phyloP scores from a whole-genome alignment of 345 rosid genomes.

The Aquilaria yunnanensis region DNA sequence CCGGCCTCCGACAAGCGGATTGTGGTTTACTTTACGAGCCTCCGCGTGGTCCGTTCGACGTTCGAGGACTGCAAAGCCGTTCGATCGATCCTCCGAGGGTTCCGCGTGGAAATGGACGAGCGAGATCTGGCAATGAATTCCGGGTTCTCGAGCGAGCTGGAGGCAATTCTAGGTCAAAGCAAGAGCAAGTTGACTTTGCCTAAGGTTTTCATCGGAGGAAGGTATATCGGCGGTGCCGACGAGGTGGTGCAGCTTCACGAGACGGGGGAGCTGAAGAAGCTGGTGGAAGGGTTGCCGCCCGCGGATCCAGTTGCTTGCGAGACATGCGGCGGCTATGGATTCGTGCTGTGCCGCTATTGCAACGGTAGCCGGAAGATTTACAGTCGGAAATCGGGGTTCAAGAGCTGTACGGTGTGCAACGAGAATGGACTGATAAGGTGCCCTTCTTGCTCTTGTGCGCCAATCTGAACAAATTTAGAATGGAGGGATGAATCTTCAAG shows the following conservation, averaged over 20 bases:
- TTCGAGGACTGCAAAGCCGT: conserved; percentile 69
- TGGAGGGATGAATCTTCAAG: too few species aligned
- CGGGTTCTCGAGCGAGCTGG: conserved; percentile 48
- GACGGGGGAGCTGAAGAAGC: conserved; percentile 80
- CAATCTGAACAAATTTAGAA: conserved; percentile 6
- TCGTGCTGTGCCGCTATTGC: conserved; percentile 57
- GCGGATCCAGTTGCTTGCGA: conserved; percentile 46
- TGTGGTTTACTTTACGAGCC: conserved; percentile 78
- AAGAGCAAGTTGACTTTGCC: conserved; percentile 45
- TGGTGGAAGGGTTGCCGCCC: conserved; percentile 51
- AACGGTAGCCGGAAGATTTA: conserved; percentile 82
- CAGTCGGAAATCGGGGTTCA: conserved; percentile 57
- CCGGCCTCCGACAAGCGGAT: conserved; percentile 55
- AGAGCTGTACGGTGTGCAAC: conserved; percentile 59
- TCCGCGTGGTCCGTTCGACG: conserved; percentile 74
- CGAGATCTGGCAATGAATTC: conserved; percentile 89
- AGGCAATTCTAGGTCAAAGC: conserved; percentile 22
- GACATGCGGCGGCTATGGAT: conserved; percentile 61
- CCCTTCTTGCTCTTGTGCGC: conserved; percentile 57
- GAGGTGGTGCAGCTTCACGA: conserved; percentile 74
- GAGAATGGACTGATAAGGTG: conserved; percentile 93
- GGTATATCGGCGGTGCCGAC: conserved; percentile 83
- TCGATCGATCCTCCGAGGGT: conserved; percentile 56
- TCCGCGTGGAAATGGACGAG: conserved; percentile 67
- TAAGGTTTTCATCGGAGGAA: conserved; percentile 72